Base-by-base conservation (phyloP, 768 basidiomycete species). In the Mycena maculata region DNA sequence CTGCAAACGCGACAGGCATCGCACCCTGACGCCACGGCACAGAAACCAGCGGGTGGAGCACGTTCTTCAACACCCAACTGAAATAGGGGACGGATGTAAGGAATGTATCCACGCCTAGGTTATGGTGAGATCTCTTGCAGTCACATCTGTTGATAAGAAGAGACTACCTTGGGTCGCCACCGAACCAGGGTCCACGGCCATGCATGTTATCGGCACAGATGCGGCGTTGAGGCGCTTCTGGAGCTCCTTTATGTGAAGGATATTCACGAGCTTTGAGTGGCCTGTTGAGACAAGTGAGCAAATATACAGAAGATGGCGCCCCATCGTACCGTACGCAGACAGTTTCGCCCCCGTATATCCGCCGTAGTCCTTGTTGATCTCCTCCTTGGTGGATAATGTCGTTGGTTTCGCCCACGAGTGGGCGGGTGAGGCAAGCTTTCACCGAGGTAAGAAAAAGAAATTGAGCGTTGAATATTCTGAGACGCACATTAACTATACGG, bases 161-260 rank as follows among this genome's bases (percentile, higher is more conserved):
- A n/a, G n/a, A n/a, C n/a, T 22, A n/a, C 65, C 65, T 0, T 2
- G 11, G 3, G 79, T 80, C 42, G 72, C 69, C 49, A 80, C 74
- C 2, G 49, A 25, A 6, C 79, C 79, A 2, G 79, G 79, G 60
- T 80, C 55, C 23, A 74, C 0, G 5, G 76, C 50, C 5, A 79
- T 44, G 52, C 73, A 76, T 0, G 72, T 77, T 47, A 80, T 76
- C 0, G 63, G 45, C 0, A 74, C 66, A 9, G 68, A 74, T 39
- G 75, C 65, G 0, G 68, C 68, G 27, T 77, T 73, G 36, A 85
- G 74, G 42, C 69, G 80, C 12, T 74, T 74, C 45, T 86, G 84
- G 31, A 87, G 71, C 66, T 83, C 82, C 33, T 77, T 79, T 1
- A 78, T 79, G 47, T 79, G 83, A 6, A 69, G 63, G 39, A 72